Evolutionary conservation across 306 rosid genomes (phyloP), one percentile per base, ranked within the genome.

Genomic region (Acacia confusa): DNA sequence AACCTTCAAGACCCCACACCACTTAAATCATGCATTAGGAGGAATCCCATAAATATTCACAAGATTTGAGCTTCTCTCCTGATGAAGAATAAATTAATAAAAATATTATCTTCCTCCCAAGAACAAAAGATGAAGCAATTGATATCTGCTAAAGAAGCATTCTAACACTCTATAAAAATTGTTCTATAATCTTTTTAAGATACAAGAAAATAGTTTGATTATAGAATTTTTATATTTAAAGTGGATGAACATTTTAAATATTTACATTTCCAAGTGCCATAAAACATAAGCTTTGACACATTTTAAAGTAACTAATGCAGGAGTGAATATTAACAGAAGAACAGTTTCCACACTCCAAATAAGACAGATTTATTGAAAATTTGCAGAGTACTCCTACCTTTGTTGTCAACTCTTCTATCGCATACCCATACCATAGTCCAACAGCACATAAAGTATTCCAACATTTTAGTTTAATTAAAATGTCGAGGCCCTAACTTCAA

Each of bases 101-200:
- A 43, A 43, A 43, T 43, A 43, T 13, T 43, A 43, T 8, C 47
- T 43, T 43, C 12, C 12, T 9, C 10, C 13, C 13, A 43, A 43
- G 47, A 43, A 11, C 10, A 11, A 43, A 43, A 43, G 13, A 11
- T 43, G 47, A 43, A 43, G 47, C 68, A 71, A 77, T 17, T 44
- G 30, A 38, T 50, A 61, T 60, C 66, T 19, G 47, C 74, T 76
- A 25, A 82, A 70, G 60, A 82, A 36, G 58, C 68, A 82, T 45
- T 77, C 74, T 2, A 36, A 48, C 27, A 43, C 38, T 22, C 38
- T 65, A 5, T 24, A 10, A 9, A 22, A 57, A 57, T 22, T 66
- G 22, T 52, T 55, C 16, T 57, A 22, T 43, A 72, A 79, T 74
- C 28, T 44, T 48, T 68, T 68, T 1, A 47, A 50, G 19, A 20